Percentiles rank a stretch among this genome's conserved stretches.
phyloP scores from a whole-genome alignment of 805 yeast species.

The Komagataella phaffii region DNA sequence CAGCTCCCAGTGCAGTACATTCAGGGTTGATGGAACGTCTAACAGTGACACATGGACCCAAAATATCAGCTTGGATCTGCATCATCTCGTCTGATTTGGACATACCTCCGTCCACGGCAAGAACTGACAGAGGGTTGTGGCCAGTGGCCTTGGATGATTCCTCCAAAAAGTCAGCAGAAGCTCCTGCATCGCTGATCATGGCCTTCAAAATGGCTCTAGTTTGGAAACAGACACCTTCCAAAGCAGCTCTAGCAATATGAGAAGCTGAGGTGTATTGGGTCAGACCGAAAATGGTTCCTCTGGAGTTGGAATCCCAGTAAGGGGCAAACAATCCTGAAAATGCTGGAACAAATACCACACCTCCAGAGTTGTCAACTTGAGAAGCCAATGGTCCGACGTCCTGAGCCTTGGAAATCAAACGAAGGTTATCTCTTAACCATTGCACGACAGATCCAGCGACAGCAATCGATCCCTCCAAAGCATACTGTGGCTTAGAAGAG shows the following conservation, averaged over 20 bases:
- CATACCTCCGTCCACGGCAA: constrained; percentile 94
- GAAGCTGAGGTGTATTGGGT: constrained; percentile 87
- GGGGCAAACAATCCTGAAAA: constrained; percentile 92
- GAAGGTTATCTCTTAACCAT: constrained; percentile 87
- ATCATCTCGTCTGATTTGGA: constrained; percentile 80
- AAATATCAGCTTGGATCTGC: constrained; percentile 87
- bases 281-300: constrained; percentile 88
- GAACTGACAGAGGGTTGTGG: constrained; percentile 29
- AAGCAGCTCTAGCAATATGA: constrained; percentile 88
- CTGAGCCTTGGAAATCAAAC: constrained; percentile 64
- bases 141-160: constrained; percentile 24
- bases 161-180: constrained; percentile 43
- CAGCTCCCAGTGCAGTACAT: constrained; percentile 93
- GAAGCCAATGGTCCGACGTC: constrained; percentile 88
- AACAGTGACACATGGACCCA: constrained; percentile 78
- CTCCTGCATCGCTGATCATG: constrained; percentile 77
- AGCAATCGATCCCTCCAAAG: constrained; percentile 91
- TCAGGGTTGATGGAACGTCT: constrained; percentile 73
- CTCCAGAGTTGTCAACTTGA: constrained; percentile 70
- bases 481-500: constrained; percentile 58
- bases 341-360: constrained; percentile 91
- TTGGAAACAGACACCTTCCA: constrained; percentile 92
- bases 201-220: constrained; percentile 83
- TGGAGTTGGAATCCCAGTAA: constrained; percentile 86
- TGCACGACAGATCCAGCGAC: constrained; percentile 92